phyloP scores from a whole-genome alignment of 2,329 filamentous ascomycete species.

The Penicillium sp. region DNA sequence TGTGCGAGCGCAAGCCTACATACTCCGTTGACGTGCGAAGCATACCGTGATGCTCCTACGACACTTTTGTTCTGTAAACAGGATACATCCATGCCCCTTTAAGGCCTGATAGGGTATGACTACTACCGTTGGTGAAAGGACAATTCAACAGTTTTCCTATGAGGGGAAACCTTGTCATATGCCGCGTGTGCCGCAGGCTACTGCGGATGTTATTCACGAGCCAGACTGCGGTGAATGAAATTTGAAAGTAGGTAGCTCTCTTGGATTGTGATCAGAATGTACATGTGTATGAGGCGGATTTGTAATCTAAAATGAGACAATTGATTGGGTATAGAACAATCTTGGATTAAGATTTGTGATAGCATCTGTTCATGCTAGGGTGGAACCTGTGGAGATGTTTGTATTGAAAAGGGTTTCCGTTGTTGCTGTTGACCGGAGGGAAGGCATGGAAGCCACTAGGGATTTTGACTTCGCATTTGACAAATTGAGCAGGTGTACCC shows the following conservation, averaged over 20 bases:
- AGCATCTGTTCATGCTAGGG: background rate
- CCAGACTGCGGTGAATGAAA: background rate
- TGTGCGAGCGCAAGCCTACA: background rate
- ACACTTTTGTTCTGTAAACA: background rate
- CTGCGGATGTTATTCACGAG: slow-evolving; percentile 8
- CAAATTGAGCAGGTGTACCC: background rate
- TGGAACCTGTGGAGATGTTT: background rate
- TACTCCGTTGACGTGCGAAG: background rate
- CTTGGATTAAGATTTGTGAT: background rate
- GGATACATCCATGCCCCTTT: background rate
- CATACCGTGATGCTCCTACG: background rate
- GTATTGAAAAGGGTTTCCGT: background rate
- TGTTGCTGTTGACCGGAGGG: background rate
- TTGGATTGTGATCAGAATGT: background rate
- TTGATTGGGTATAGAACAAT: slow-evolving; percentile 30
- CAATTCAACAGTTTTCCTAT: background rate
- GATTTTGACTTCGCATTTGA: background rate
- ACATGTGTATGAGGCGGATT: background rate
- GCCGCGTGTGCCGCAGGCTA: slow-evolving; percentile 6
- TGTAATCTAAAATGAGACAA: slow-evolving; percentile 6
- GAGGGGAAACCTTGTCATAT: slow-evolving; percentile 3
- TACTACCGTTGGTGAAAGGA: background rate
- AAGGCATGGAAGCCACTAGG: background rate
- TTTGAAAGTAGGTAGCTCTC: background rate
- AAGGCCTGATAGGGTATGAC: background rate